Evolutionary conservation across 331 rosid species (phyloP).

Genomic region (Rhamnella rubrinervis): DNA sequence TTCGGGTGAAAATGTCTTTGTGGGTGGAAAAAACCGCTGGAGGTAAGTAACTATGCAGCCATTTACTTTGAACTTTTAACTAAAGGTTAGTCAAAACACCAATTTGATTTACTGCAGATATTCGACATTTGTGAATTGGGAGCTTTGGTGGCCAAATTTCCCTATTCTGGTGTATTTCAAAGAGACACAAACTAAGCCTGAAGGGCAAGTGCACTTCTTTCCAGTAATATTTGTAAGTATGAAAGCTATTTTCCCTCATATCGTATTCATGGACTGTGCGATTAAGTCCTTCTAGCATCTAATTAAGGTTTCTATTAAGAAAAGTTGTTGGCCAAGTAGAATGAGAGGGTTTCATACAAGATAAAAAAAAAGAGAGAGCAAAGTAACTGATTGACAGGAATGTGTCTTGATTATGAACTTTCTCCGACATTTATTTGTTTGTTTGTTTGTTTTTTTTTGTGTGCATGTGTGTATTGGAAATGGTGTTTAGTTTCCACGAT

Average conservation of each 20-base stretch:
- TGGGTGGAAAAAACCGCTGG: slow-evolving; percentile 96
- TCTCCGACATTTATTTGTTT: background rate
- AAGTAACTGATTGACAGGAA: background rate
- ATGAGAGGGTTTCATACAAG: too few relatives aligned
- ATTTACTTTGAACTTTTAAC: slow-evolving; percentile 10
- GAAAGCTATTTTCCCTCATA: background rate
- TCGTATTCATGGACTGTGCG: background rate
- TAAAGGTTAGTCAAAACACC: slow-evolving; percentile 11
- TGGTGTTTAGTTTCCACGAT: too few relatives aligned
- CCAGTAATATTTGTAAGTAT: slow-evolving; percentile 86
- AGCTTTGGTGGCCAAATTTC: slow-evolving; percentile 98
- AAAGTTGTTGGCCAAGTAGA: too few relatives aligned
- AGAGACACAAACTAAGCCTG: slow-evolving; percentile 92
- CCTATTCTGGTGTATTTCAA: slow-evolving; percentile 92
- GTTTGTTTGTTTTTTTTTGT: background rate
- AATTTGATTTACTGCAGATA: slow-evolving; percentile 50
- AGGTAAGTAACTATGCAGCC: slow-evolving; percentile 52
- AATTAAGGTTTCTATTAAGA: background rate
- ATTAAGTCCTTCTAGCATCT: slow-evolving; percentile 3
- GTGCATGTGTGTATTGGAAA: too few relatives aligned
- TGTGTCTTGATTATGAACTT: background rate
- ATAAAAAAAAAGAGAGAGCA: too few relatives aligned
- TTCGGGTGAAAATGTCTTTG: slow-evolving; percentile 91
- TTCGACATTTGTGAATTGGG: slow-evolving; percentile 93
- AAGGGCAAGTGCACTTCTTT: slow-evolving; percentile 94